Evolutionary conservation across 768 basidiomycete genomes (phyloP).

Genomic region (Amanita muscaria): DNA sequence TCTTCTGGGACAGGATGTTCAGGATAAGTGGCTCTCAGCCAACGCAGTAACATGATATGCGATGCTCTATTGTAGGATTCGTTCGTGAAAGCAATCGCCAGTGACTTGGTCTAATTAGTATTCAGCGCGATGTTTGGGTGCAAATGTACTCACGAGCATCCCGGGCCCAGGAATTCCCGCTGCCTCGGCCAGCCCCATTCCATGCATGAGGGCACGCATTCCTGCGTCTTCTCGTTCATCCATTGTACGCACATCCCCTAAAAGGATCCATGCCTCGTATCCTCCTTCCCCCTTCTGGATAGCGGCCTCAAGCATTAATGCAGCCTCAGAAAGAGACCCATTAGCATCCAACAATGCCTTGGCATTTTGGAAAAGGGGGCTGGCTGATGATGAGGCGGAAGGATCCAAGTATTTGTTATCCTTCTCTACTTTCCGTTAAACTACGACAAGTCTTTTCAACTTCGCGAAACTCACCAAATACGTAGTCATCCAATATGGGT

Average conservation of each 20-base stretch:
- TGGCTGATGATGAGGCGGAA: slow-evolving; percentile 27
- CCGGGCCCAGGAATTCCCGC: slow-evolving; percentile 58
- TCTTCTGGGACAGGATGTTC: slow-evolving; percentile 45
- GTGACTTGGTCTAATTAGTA: slow-evolving; percentile 46
- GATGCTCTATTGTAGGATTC: slow-evolving; percentile 86
- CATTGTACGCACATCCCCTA: slow-evolving; percentile 87
- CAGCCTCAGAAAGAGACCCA: slow-evolving; percentile 82
- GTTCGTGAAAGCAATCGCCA: slow-evolving; percentile 95
- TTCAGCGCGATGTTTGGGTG: background rate
- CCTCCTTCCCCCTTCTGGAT: slow-evolving; percentile 76
- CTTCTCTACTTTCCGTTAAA: slow-evolving; percentile 37
- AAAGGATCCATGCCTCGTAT: slow-evolving; percentile 85
- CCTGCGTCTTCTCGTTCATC: slow-evolving; percentile 81
- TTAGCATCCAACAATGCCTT: slow-evolving; percentile 71
- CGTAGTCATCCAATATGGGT: slow-evolving; percentile 63
- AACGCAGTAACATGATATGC: slow-evolving; percentile 77
- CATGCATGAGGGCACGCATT: slow-evolving; percentile 70
- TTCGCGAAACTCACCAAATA: slow-evolving; percentile 60
- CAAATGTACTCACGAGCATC: slow-evolving; percentile 51
- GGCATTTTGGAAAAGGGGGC: slow-evolving; percentile 57
- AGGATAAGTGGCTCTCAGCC: slow-evolving; percentile 65
- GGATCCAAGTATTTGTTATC: slow-evolving; percentile 64
- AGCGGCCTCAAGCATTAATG: slow-evolving; percentile 82
- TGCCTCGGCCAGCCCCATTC: slow-evolving; percentile 57
- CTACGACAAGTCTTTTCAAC: background rate